Percentiles rank a stretch among this genome's conserved stretches.
These are phyloP conservation scores for Dichotomocladium elegans DNA, from an alignment of 371 early-diverging fungal genomes.

Conservation along the genomic window DNA sequence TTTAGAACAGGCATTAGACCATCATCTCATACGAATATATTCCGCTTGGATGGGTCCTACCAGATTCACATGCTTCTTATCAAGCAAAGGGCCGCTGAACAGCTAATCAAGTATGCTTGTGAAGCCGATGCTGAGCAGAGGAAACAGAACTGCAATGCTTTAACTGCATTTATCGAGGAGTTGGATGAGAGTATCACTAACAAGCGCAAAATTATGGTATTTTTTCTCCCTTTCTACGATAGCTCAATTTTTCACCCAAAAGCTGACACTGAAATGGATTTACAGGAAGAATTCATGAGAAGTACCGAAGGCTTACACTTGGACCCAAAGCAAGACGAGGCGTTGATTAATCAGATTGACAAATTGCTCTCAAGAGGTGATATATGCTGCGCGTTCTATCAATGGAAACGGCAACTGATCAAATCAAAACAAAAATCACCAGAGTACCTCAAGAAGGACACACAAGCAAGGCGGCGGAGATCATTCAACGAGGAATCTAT, in stretches of 20 bases:
- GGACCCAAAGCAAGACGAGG: background rate
- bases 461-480: conserved; percentile 1
- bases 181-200: background rate
- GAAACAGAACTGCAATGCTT: background rate
- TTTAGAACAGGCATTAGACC: too few species aligned
- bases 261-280: too few species aligned
- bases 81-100: background rate
- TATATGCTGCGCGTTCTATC: background rate
- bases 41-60: too few species aligned
- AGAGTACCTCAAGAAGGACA: too few species aligned
- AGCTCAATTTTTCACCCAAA: too few species aligned
- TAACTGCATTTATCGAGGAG: background rate
- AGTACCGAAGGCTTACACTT: too few species aligned
- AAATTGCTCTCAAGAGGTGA: background rate
- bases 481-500: background rate
- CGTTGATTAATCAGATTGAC: background rate
- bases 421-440: too few species aligned
- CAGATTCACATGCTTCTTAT: too few species aligned
- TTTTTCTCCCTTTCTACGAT: too few species aligned
- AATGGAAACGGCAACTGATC: background rate
- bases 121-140: background rate
- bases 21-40: too few species aligned
- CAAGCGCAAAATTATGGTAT: too few species aligned
- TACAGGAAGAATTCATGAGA: too few species aligned
- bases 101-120: conserved; percentile 2